These are phyloP conservation scores for Penicillium sp. DNA, from an alignment of 2,329 filamentous ascomycete species.

Conservation along the genomic window DNA sequence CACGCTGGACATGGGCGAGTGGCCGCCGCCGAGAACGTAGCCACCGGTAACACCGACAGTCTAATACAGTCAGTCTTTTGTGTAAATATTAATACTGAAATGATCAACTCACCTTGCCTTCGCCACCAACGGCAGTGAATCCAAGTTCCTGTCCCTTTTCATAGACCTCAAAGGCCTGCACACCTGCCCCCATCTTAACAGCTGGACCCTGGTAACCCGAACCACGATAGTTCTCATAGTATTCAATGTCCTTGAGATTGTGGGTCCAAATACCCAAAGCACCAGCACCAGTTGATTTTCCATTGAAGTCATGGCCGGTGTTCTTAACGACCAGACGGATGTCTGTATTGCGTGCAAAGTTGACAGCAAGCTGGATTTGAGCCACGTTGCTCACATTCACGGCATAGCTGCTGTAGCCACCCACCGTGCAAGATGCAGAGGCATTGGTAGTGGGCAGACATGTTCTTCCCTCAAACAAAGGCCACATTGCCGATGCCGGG, in stretches of 20 bases:
- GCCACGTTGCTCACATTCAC: conserved; percentile 37
- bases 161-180: conserved; percentile 35
- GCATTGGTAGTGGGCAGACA: conserved; percentile 28
- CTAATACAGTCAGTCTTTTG: neutral
- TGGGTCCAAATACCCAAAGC: conserved; percentile 54
- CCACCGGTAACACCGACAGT: conserved; percentile 61
- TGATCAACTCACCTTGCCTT: conserved; percentile 11
- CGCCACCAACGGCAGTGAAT: conserved; percentile 36
- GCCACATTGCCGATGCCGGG: conserved; percentile 30
- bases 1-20: conserved; percentile 53
- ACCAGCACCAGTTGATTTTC: conserved; percentile 49
- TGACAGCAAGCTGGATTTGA: conserved; percentile 38
- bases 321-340: conserved; percentile 45
- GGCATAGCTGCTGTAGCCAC: conserved; percentile 36
- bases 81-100: neutral
- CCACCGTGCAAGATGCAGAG: conserved; percentile 31
- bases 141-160: conserved; percentile 29
- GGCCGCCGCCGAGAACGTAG: conserved; percentile 61
- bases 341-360: conserved; percentile 28
- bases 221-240: conserved; percentile 42
- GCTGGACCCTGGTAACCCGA: conserved; percentile 51
- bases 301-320: conserved; percentile 51
- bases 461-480: conserved; percentile 28
- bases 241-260: conserved; percentile 45
- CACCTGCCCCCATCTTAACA: conserved; percentile 56